Evolutionary conservation across 345 rosid genomes (phyloP).

Genomic region (Rhodamnia argentea): DNA sequence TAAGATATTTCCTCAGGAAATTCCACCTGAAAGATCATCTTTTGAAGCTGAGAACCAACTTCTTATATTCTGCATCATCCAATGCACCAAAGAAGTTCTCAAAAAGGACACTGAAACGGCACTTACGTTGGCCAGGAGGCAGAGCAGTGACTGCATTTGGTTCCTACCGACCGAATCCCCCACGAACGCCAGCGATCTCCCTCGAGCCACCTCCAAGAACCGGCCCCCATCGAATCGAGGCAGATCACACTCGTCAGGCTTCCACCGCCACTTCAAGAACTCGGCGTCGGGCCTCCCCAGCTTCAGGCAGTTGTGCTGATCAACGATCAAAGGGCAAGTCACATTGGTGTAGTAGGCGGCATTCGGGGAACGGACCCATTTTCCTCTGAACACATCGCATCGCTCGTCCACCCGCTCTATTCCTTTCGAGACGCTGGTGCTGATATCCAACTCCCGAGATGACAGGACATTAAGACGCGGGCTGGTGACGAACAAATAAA

Average conservation of each 20-base stretch:
- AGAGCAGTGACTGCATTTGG: constrained; percentile 38
- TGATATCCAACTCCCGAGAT: neutral
- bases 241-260: constrained; percentile 26
- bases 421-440: neutral
- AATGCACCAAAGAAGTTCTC: neutral
- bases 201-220: constrained; percentile 25
- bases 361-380: constrained; percentile 19
- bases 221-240: constrained; percentile 16
- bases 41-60: neutral
- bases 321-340: constrained; percentile 23
- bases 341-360: constrained; percentile 24
- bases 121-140: constrained; percentile 28
- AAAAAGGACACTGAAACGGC: neutral
- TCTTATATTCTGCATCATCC: neutral
- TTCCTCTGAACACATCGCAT: constrained; percentile 28
- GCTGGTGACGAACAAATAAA: neutral
- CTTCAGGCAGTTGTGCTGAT: constrained; percentile 42
- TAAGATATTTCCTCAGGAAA: constrained; percentile 16
- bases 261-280: constrained; percentile 47
- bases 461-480: neutral
- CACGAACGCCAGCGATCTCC: constrained; percentile 26
- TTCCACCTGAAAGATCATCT: constrained; percentile 19
- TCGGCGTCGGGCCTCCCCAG: constrained; percentile 33
- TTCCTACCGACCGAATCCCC: constrained; percentile 41
- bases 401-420: neutral